Evolutionary conservation across 2,329 filamentous ascomycete species (phyloP).

Genomic region (Epichloe scottii): DNA sequence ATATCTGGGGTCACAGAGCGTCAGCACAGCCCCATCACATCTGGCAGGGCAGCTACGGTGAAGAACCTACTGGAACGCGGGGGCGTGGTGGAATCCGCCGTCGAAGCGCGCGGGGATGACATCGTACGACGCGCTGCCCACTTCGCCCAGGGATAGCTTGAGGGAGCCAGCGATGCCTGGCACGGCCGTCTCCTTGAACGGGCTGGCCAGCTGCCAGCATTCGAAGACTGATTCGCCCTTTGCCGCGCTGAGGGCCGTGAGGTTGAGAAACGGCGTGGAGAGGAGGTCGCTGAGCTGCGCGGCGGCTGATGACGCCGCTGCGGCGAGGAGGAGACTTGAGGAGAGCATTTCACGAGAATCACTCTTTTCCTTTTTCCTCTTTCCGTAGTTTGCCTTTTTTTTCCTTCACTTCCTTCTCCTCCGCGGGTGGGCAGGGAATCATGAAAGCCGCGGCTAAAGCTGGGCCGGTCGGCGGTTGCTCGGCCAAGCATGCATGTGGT

Average conservation of each 20-base stretch:
- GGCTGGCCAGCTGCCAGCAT: conserved; percentile 28
- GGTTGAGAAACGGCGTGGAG: conserved; percentile 19
- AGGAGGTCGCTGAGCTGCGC: background rate
- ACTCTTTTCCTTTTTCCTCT: too few species aligned
- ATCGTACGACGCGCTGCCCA: conserved; percentile 21
- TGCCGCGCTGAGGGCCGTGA: conserved; percentile 26
- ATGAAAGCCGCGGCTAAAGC: too few species aligned
- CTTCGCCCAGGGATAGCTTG: conserved; percentile 19
- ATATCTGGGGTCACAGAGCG: conserved; percentile 12
- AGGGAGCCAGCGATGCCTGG: conserved; percentile 20
- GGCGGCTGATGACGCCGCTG: background rate
- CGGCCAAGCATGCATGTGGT: too few species aligned
- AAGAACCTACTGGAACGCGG: conserved; percentile 24
- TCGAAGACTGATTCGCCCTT: conserved; percentile 28
- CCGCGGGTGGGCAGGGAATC: too few species aligned
- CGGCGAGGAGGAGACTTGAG: background rate
- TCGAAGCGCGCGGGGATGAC: conserved; percentile 25
- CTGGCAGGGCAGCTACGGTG: too few species aligned
- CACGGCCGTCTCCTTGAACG: conserved; percentile 13
- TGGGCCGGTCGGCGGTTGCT: too few species aligned
- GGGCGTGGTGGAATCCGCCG: conserved; percentile 29
- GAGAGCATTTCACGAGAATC: background rate
- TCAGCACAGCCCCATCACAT: background rate
- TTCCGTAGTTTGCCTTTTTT: too few species aligned
- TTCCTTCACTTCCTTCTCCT: too few species aligned